Evolutionary conservation across 148 eudicot genomes (phyloP), one percentile per base, ranked within the genome.

Genomic region (Rhododendron simsii): DNA sequence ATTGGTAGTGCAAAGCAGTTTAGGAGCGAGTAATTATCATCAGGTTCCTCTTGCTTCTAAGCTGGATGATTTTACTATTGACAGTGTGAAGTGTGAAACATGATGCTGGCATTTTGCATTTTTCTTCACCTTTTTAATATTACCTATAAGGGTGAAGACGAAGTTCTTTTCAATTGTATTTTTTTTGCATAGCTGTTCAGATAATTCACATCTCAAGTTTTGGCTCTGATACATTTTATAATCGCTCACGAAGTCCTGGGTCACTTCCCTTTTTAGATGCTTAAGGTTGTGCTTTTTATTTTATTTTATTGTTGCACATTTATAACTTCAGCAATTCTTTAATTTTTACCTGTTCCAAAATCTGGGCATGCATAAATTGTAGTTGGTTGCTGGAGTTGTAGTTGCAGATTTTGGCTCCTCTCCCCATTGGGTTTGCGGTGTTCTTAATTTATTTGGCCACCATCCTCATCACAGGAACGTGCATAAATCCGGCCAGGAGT

Each of bases 381-480:
- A 0, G 44, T 30, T 30, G 30, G 30, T 30, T 30, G 30, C 30
- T 30, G 30, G 30, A 30, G 30, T 30, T 30, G 30, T 30, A 30
- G 30, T 41, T 89, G 88, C 93, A 93, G 94, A 87, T 93, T 80
- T 88, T 92, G 94, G 95, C 95, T 87, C 95, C 95, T 82, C 93
- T 93, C n/a, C 95, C 95, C 45, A 93, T 93, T 85, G 95, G 95
- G 79, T 93, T 93, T 15, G 95, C 94, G 1, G 95, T 93, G 12
- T 92, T 93, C 85, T 86, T 91, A 87, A 94, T 93, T 80, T 93
- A 93, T 83, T 86, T 93, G 91, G 94, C 95, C 85, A 93, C 95
- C 91, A 93, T 93, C 81, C 95, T 94, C 79, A 92, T 93, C 81
- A 93, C 95, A n/a, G 95, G 95, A 81, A 93, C 95, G 5, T 92